Conservation (phyloP, 768 basidiomycete genomes). For the Pisolithus sp. region DNA sequence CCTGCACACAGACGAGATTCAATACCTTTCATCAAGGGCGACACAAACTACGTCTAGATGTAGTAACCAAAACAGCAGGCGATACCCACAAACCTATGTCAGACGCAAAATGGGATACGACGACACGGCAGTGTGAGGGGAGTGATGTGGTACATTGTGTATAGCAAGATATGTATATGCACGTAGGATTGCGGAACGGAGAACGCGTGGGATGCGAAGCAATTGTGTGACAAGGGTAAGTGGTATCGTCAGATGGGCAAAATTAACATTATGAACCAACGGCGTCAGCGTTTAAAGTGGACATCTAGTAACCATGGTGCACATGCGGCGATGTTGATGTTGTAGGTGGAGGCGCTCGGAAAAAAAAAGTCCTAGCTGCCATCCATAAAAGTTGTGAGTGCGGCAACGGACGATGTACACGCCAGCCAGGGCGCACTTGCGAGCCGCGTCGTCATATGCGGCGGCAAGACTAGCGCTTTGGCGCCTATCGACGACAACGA, state of each 20-base stretch:
- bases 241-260: constrained; percentile 24
- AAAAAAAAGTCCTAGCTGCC: neutral
- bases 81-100: constrained; percentile 24
- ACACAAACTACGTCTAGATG: constrained; percentile 16
- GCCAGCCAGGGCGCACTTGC: constrained; percentile 4
- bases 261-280: constrained; percentile 22
- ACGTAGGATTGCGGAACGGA: constrained; percentile 13
- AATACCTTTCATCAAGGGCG: neutral
- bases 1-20: neutral
- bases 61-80: constrained; percentile 15
- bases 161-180: constrained; percentile 24
- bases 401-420: neutral
- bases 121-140: constrained; percentile 7
- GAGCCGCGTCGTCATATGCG: neutral
- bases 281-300: constrained; percentile 6
- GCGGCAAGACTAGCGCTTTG: constrained; percentile 36
- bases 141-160: constrained; percentile 23
- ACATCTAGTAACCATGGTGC: constrained; percentile 13
- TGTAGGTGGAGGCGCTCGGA: constrained; percentile 5
- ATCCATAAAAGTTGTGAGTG: neutral
- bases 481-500: constrained; percentile 65
- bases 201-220: constrained; percentile 8
- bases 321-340: constrained; percentile 12
- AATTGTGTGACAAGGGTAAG: constrained; percentile 8
- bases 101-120: constrained; percentile 4